A percentile compares a stretch with the other conserved stretches of the same genome.
Conservation (phyloP, 257 asterid genomes). For the Solanum chiquidenum region DNA sequence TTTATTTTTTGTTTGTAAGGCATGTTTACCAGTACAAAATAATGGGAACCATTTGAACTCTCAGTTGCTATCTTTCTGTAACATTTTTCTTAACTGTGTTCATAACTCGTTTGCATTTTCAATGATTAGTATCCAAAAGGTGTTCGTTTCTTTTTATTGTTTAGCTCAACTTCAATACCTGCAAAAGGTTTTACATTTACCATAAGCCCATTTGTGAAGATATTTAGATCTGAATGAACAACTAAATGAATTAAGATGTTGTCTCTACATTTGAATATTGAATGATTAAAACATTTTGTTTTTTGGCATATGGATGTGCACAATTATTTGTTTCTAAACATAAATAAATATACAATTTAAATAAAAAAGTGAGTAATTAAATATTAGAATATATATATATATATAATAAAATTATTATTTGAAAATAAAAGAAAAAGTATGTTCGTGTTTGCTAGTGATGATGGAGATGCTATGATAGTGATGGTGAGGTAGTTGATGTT, state of each 20-base stretch:
- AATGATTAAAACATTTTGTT: not conserved
- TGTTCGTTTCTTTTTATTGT: not conserved
- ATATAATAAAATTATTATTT: too few species aligned
- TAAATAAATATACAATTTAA: not conserved
- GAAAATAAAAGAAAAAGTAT: not conserved
- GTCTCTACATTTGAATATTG: not conserved
- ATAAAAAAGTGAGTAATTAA: not conserved
- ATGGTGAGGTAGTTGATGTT: not conserved
- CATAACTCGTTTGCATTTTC: not conserved
- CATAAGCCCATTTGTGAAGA: not conserved
- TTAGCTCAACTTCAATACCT: not conserved
- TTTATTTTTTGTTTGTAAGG: not conserved
- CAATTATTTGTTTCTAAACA: not conserved
- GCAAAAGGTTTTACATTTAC: not conserved
- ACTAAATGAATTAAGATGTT: too few species aligned
- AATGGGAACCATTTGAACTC: not conserved
- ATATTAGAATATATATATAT: not conserved
- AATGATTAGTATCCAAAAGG: not conserved
- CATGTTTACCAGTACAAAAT: not conserved
- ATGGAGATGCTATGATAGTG: not conserved
- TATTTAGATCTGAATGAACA: not conserved
- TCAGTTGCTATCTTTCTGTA: not conserved
- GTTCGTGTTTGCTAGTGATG: not conserved
- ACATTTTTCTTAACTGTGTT: not conserved
- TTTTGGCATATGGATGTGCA: not conserved